phyloP scores from a whole-genome alignment of 2,329 filamentous ascomycete species.

The Calonectria pseudoturangicola region DNA sequence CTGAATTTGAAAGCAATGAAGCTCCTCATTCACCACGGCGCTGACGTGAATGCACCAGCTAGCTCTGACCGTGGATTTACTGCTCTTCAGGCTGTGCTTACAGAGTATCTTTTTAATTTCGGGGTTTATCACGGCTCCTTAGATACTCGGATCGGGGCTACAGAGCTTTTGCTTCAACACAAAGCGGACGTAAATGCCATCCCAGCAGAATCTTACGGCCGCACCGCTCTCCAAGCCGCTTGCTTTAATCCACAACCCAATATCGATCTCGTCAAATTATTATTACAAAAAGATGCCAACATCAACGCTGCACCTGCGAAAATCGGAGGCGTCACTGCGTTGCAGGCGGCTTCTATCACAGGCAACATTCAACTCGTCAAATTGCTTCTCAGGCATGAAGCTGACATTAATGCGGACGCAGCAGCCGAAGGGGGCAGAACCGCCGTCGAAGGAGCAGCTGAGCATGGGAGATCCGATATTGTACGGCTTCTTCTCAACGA shows the following conservation, averaged over 20 bases:
- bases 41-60: neutral
- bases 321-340: conserved; percentile 12
- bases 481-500: neutral
- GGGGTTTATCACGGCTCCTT: too few relatives aligned
- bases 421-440: neutral
- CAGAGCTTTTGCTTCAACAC: too few relatives aligned
- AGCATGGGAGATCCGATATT: neutral
- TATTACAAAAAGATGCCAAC: neutral
- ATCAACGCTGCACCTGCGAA: conserved; percentile 21
- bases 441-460: neutral
- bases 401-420: neutral
- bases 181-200: too few relatives aligned
- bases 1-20: neutral
- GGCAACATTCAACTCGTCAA: neutral
- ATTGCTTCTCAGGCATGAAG: neutral
- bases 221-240: conserved; percentile 1
- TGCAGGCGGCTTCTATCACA: conserved; percentile 16
- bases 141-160: too few relatives aligned
- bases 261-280: neutral
- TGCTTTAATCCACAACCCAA: neutral
- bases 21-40: neutral
- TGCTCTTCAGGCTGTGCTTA: neutral
- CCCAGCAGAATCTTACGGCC: neutral
- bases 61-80: neutral
- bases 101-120: neutral